Base-by-base conservation (phyloP, 2,329 filamentous ascomycete species). In the Phyllosticta citriasiana region DNA sequence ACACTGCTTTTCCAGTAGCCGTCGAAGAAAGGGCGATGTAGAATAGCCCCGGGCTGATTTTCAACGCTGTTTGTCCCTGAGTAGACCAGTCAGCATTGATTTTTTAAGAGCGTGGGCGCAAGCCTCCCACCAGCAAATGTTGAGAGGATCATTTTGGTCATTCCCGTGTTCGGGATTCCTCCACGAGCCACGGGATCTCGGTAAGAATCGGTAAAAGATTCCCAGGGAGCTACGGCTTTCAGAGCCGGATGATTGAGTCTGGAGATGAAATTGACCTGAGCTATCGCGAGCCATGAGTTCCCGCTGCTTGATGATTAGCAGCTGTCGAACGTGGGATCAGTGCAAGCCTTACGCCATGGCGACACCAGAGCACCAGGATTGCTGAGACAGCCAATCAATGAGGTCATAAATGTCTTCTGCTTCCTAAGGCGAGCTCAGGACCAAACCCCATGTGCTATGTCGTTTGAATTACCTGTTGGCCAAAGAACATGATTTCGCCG, bases 351-450 rank as follows among this genome's bases (percentile, higher is more conserved):
- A 61, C 59, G 75, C 74, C 67, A 79, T 71, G 6, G 73, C 76
- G n/a, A 79, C 69, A 3, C 77, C 77, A 57, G 76, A 79, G 61
- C 77, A 78, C 78, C 78, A 80, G 1, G 69, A 64, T 66, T 75
- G 70, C 27, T 71, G 65, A 0, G 77, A 76, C 47, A 78, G 66
- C 30, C 66, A 70, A 61, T 80, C 77, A 10, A 80, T 72, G 0
- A 76, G 71, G 63, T 80, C 78, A 58, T 79, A 77, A 5, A 76
- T 74, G 62, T 80, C 77, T 59, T 78, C 72, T 6, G 71, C 76
- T 14, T 79, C 77, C 62, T 78, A 40, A 14, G 2, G 33, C 10
- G 2, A 12, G 14, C 10, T 40, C 9, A 40, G 33, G 1, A 14
- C 16, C 33, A 12, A 40, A 16, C 4, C 33, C 33, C 14, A 12